phyloP scores from a whole-genome alignment of 805 yeast species.

The Lipomyces japonicus region DNA sequence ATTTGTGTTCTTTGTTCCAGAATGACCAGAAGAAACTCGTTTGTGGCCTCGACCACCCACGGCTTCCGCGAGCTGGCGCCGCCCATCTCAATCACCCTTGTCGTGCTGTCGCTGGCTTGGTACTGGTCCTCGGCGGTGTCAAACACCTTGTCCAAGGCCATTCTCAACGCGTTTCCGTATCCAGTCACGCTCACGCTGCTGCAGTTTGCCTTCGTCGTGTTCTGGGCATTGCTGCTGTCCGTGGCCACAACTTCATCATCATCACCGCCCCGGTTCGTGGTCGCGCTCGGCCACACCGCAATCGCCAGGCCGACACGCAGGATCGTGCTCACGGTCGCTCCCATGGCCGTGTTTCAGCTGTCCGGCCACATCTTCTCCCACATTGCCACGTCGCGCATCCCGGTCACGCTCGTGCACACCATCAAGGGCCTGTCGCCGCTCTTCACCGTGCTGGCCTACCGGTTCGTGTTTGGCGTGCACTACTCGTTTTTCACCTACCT shows the following conservation, averaged over 20 bases:
- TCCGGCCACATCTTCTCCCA: constrained; percentile 88
- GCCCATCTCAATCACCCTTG: constrained; percentile 45
- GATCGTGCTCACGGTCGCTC: constrained; percentile 66
- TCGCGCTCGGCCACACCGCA: constrained; percentile 32
- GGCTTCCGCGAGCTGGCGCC: constrained; percentile 42
- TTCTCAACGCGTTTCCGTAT: constrained; percentile 62
- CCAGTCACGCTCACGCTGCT: constrained; percentile 88
- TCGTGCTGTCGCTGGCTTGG: constrained; percentile 67
- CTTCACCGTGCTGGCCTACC: constrained; percentile 77
- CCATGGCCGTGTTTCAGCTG: constrained; percentile 93
- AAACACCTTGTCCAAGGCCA: constrained; percentile 74
- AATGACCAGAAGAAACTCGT: too few species aligned
- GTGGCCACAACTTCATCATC: constrained; percentile 27
- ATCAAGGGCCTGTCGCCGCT: constrained; percentile 89
- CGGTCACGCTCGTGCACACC: constrained; percentile 93
- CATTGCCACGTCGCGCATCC: constrained; percentile 85
- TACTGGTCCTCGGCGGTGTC: constrained; percentile 76
- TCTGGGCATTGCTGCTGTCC: constrained; percentile 40
- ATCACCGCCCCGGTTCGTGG: constrained; percentile 39
- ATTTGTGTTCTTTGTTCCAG: too few species aligned
- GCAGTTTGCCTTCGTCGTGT: constrained; percentile 73
- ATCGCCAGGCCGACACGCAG: constrained; percentile 46
- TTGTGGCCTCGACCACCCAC: constrained; percentile 25
- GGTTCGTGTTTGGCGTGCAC: constrained; percentile 52
- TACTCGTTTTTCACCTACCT: constrained; percentile 67